phyloP scores from a whole-genome alignment of 2,329 filamentous ascomycete species.

The Diaporthe aspalathi region DNA sequence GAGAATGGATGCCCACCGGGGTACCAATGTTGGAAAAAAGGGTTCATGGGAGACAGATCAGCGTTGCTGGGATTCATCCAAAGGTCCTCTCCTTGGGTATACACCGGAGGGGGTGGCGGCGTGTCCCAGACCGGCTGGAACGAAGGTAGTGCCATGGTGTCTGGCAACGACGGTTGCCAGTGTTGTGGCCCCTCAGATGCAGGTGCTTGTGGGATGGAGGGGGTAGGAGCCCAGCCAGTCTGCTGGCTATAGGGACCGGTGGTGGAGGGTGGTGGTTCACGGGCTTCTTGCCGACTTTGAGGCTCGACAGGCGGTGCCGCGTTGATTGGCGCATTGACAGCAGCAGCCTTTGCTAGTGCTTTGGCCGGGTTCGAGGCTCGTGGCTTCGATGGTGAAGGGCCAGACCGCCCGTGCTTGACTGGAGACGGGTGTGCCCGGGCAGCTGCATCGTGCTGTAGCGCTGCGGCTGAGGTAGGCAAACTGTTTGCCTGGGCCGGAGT shows the following conservation, averaged over 20 bases:
- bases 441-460: not conserved
- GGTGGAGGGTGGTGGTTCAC: not conserved
- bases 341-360: constrained; percentile 23
- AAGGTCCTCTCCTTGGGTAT: not conserved
- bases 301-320: not conserved
- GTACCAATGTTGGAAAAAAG: not conserved
- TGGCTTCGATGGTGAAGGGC: not conserved
- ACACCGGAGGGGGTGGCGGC: too few species aligned
- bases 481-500: not conserved
- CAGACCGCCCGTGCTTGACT: not conserved
- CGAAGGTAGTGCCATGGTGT: not conserved
- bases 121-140: not conserved
- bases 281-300: too few species aligned
- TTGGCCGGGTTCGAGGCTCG: constrained; percentile 4
- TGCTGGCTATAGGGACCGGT: not conserved
- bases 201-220: not conserved
- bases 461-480: not conserved
- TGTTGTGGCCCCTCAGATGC: not conserved
- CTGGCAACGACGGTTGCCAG: not conserved
- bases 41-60: not conserved
- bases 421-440: not conserved
- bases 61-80: constrained; percentile 6
- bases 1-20: not conserved
- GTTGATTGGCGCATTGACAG: not conserved
- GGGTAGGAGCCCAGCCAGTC: not conserved